Base-by-base conservation (phyloP, 2,329 filamentous ascomycete species). In the Paraphaeosphaeria minitans region DNA sequence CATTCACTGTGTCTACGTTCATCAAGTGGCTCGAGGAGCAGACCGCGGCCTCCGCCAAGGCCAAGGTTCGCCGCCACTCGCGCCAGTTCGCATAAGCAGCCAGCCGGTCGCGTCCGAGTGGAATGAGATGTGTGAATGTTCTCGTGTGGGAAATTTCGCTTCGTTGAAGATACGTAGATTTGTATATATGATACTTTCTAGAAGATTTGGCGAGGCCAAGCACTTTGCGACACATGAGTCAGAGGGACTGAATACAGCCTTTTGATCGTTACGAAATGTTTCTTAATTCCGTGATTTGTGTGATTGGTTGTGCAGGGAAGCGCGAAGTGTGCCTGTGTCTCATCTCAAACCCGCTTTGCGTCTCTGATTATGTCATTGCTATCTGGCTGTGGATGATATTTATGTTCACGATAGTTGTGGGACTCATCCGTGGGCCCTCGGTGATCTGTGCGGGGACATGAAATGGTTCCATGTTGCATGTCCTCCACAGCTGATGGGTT, bases 1-100 rank as follows among this genome's bases (percentile, higher is more conserved):
- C 65, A 58, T 76, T 74, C 69, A 76, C 73, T 47, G 53, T 74
- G 45, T 66, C 73, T 42, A 69, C 69, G 24, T 73, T 76, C 62
- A 72, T 75, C 55, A 57, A 66, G 1, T 75, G 72, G 73, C 66
- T 76, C 47, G 65, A 72, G 67, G 61, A 65, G 46, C 65, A 68
- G 68, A 57, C 60, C 14, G 61, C 61, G 53, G 54, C 57, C 13
- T 57, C 64, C 33, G 49, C 65, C 12, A 54, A 42, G 54, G 54
- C 54, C 58, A 69, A 70, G 60, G 64, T 63, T 46, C 68, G 70
- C 57, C 71, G 69, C 54, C 69, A 74, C 49, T 66, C 71, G 39
- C 70, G 70, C 56, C 53, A 66, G 46, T 64, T 72, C 54, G 61
- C 62, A 19, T 69, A 65, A 50, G 21, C 19, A 31, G 12, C 7